Evolutionary conservation across 179 eudicot species (phyloP).

Genomic region (Vitellaria paradoxa): DNA sequence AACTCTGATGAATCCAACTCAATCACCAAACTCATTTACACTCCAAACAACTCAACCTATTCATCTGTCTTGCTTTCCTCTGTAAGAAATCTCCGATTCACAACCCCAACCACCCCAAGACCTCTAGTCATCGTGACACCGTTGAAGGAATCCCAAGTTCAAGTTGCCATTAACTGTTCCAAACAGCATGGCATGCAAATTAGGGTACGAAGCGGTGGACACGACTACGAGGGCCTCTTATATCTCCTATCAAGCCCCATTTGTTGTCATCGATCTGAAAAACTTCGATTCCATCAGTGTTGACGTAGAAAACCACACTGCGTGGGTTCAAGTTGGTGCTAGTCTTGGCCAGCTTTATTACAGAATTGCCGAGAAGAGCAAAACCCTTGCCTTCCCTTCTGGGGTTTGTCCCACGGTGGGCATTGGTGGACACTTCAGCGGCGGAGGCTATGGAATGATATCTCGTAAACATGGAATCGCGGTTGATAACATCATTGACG

Average conservation of each 20-base stretch:
- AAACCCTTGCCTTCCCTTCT: not conserved
- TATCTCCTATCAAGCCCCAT: not conserved
- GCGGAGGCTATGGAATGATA: slow-evolving; percentile 12
- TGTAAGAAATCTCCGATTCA: not conserved
- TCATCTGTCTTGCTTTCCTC: not conserved
- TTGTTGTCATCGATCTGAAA: not conserved
- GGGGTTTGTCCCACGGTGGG: slow-evolving; percentile 17
- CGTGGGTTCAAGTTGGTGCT: slow-evolving; percentile 4
- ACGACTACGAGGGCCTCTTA: slow-evolving; percentile 13
- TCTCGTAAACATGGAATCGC: slow-evolving; percentile 9
- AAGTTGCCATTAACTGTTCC: not conserved
- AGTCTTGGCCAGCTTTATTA: slow-evolving; percentile 8
- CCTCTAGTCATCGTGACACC: not conserved
- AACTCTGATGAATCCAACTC: not conserved
- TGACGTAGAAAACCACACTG: not conserved
- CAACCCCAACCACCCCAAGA: not conserved
- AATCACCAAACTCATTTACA: not conserved
- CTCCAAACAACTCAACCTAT: not conserved
- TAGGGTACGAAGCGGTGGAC: slow-evolving; percentile 12
- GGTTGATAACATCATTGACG: slow-evolving; percentile 11
- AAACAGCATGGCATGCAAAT: not conserved
- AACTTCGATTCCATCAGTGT: not conserved
- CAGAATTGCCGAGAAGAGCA: slow-evolving; percentile 6
- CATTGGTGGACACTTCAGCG: slow-evolving; percentile 16
- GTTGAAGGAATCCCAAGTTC: not conserved